Conservation (phyloP, 345 rosid species). For the Excoecaria agallocha region DNA sequence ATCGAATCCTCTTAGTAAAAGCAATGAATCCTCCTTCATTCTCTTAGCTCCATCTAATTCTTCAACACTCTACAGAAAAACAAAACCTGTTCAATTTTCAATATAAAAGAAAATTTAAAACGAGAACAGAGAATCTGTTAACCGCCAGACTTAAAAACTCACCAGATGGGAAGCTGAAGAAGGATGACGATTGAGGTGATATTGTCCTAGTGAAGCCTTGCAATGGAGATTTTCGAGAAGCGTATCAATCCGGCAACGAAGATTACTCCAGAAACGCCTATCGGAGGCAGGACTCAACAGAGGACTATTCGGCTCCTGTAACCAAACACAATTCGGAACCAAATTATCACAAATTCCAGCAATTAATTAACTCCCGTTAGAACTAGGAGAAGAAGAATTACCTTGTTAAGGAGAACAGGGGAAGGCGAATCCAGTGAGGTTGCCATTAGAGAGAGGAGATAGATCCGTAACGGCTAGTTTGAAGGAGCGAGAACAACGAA, state of each 20-base stretch:
- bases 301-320: conserved; percentile 19
- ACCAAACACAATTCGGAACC: conserved; percentile 2
- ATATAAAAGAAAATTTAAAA: neutral
- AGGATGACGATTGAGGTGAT: conserved; percentile 19
- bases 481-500: neutral
- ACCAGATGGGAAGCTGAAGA: conserved; percentile 19
- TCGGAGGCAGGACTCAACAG: conserved; percentile 44
- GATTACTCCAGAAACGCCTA: conserved; percentile 53
- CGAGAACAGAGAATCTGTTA: neutral
- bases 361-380: neutral
- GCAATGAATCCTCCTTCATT: conserved; percentile 74
- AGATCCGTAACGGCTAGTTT: conserved; percentile 25
- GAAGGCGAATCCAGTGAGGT: conserved; percentile 53
- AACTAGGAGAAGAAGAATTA: conserved; percentile 10
- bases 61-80: conserved; percentile 13
- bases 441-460: conserved; percentile 35
- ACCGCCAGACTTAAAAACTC: conserved; percentile 14
- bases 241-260: conserved; percentile 38
- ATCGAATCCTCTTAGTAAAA: conserved; percentile 84
- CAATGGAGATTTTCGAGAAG: conserved; percentile 35
- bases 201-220: conserved; percentile 5
- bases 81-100: neutral
- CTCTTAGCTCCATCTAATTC: conserved; percentile 45
- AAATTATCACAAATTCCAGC: neutral
- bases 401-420: conserved; percentile 39